These are phyloP conservation scores for Lenzites betulinus DNA, from an alignment of 768 basidiomycete genomes.

Conservation along the genomic window DNA sequence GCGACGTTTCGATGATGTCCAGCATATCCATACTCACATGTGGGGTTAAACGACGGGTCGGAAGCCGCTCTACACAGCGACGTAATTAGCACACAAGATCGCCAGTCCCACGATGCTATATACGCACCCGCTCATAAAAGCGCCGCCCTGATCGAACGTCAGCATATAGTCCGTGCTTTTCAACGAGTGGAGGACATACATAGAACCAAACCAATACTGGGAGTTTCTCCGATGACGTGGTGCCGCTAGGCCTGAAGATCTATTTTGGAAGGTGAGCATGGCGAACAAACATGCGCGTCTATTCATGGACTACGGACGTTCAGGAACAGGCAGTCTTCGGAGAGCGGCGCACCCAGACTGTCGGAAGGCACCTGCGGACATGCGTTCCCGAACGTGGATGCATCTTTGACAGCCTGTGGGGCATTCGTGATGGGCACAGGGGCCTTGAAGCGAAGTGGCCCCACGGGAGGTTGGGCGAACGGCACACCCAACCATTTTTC, in stretches of 20 bases:
- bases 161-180: background rate
- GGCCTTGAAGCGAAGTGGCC: slow-evolving; percentile 54
- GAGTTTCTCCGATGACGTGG: slow-evolving; percentile 21
- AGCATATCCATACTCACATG: slow-evolving; percentile 37
- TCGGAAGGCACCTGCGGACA: slow-evolving; percentile 49
- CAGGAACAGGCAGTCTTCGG: slow-evolving; percentile 55
- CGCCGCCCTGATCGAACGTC: slow-evolving; percentile 44
- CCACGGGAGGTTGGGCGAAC: slow-evolving; percentile 56
- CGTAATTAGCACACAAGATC: background rate
- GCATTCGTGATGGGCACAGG: slow-evolving; percentile 43
- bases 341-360: slow-evolving; percentile 45
- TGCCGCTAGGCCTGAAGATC: slow-evolving; percentile 31
- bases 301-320: slow-evolving; percentile 39
- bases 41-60: slow-evolving; percentile 44
- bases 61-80: slow-evolving; percentile 43
- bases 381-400: slow-evolving; percentile 54
- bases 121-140: slow-evolving; percentile 45
- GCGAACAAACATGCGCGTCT: background rate
- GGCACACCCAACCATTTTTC: slow-evolving; percentile 62
- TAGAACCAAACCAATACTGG: slow-evolving; percentile 37
- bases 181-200: slow-evolving; percentile 24
- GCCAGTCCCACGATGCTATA: background rate
- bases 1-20: background rate
- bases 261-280: slow-evolving; percentile 2
- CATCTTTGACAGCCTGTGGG: slow-evolving; percentile 37